Percentiles rank a stretch among this genome's conserved stretches.
phyloP scores from a whole-genome alignment of 2,329 filamentous ascomycete species.

The Penicillium verrucosum region DNA sequence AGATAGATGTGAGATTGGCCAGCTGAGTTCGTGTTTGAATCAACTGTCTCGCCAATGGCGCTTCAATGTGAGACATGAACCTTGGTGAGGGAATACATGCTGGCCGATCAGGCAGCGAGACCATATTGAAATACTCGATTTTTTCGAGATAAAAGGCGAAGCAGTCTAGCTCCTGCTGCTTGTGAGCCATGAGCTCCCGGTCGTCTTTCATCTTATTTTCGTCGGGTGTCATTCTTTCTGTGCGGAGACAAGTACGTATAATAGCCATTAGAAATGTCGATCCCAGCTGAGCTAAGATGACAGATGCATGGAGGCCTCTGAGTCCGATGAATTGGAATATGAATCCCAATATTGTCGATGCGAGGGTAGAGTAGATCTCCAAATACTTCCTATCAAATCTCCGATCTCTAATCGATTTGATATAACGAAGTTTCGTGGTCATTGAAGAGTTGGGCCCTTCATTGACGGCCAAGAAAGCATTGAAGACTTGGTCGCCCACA shows the following conservation, averaged over 20 bases:
- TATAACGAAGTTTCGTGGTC: conserved; percentile 21
- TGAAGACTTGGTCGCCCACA: conserved; percentile 40
- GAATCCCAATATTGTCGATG: conserved; percentile 33
- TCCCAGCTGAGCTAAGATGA: conserved; percentile 36
- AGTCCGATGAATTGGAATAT: conserved; percentile 41
- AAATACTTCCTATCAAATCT: conserved; percentile 12
- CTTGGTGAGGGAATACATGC: conserved; percentile 7
- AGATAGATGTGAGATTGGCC: conserved; percentile 21
- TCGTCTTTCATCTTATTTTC: conserved; percentile 29
- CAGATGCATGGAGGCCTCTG: conserved; percentile 37
- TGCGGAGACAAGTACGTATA: conserved; percentile 35
- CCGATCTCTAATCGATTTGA: conserved; percentile 27
- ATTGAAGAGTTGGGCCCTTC: conserved; percentile 18
- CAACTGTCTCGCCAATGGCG: conserved; percentile 5
- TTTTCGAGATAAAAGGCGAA: conserved; percentile 30
- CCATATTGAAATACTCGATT: conserved; percentile 23
- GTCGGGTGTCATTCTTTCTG: conserved; percentile 29
- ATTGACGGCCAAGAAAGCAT: conserved; percentile 34
- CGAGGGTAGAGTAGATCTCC: conserved; percentile 24
- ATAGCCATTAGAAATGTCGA: conserved; percentile 38
- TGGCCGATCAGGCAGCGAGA: conserved; percentile 1
- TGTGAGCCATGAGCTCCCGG: conserved; percentile 20
- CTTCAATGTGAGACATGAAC: rapidly evolving
- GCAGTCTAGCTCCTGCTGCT: conserved; percentile 34
- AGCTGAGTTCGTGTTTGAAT: conserved; percentile 24